Evolutionary conservation across 108 stramenopile genomes (phyloP).

Genomic region (Poteriospumella lacustris): DNA sequence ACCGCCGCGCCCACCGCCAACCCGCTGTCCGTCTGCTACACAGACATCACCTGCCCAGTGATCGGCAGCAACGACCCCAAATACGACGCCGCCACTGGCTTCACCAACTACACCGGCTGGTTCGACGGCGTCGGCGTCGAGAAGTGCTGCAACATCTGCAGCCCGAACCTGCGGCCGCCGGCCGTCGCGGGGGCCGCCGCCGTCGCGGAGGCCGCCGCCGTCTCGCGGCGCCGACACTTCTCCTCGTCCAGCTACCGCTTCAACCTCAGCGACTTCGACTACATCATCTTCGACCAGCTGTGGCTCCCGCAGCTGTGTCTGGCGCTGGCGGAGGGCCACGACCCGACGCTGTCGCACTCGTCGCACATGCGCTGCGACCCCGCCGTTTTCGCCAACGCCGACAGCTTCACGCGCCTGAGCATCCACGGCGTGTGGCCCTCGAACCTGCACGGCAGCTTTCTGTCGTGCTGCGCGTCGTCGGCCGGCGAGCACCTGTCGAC

Average conservation of each 20-base stretch:
- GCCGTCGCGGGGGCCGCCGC: too few species aligned
- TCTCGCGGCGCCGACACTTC: too few species aligned
- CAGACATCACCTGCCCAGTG: too few species aligned
- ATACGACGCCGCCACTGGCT: constrained; percentile 1
- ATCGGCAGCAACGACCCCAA: too few species aligned
- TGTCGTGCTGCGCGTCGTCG: neutral
- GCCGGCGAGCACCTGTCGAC: neutral
- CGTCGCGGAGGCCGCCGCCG: too few species aligned
- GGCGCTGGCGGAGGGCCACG: neutral
- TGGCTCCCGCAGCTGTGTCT: constrained; percentile 24
- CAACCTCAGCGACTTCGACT: constrained; percentile 12
- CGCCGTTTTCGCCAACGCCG: neutral
- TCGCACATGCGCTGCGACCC: neutral
- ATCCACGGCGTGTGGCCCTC: constrained; percentile 26
- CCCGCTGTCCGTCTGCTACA: too few species aligned
- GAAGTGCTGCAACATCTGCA: too few species aligned
- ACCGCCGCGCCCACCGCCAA: too few species aligned
- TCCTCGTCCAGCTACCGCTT: neutral
- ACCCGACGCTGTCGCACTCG: constrained; percentile 13
- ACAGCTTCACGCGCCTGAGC: neutral
- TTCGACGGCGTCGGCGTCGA: too few species aligned
- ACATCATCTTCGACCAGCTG: constrained; percentile 11
- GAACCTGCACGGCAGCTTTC: neutral
- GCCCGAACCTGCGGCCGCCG: too few species aligned
- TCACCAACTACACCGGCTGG: constrained; percentile 13